phyloP scores from a whole-genome alignment of 768 basidiomycete species.

The Nidula microcarpa region DNA sequence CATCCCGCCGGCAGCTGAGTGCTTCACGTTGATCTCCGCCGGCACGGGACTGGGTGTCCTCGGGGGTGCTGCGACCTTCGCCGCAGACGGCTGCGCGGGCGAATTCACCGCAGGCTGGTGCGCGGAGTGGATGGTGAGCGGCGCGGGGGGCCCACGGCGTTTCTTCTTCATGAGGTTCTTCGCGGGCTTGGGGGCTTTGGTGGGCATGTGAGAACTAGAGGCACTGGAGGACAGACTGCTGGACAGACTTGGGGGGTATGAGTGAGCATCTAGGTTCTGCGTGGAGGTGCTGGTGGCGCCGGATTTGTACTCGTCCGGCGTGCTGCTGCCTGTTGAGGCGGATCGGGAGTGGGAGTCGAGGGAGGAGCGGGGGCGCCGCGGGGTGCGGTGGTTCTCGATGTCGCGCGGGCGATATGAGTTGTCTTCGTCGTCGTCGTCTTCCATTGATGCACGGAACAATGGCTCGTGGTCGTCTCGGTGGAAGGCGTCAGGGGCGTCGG shows the following conservation, averaged over 20 bases:
- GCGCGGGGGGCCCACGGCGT: conserved; percentile 35
- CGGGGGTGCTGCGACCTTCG: conserved; percentile 4
- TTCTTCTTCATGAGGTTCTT: conserved; percentile 36
- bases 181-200: conserved; percentile 20
- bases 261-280: conserved; percentile 29
- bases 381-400: conserved; percentile 40
- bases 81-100: conserved; percentile 12
- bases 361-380: conserved; percentile 29
- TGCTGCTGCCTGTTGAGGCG: conserved; percentile 9
- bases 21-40: not conserved
- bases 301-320: conserved; percentile 38
- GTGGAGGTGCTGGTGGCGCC: conserved; percentile 24
- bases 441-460: conserved; percentile 49
- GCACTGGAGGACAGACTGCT: conserved; percentile 37
- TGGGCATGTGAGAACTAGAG: conserved; percentile 16
- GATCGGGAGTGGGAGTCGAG: conserved; percentile 11
- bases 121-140: conserved; percentile 30
- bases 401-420: conserved; percentile 25
- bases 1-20: conserved; percentile 1
- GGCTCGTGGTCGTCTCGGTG: conserved; percentile 54
- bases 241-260: conserved; percentile 60
- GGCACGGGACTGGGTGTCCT: conserved; percentile 1
- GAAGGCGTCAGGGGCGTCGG: conserved; percentile 30
- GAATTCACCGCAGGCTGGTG: conserved; percentile 31
- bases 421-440: conserved; percentile 53